Conservation (phyloP, 2,329 filamentous ascomycete genomes). For the Pseudogymnoascus sp. region DNA sequence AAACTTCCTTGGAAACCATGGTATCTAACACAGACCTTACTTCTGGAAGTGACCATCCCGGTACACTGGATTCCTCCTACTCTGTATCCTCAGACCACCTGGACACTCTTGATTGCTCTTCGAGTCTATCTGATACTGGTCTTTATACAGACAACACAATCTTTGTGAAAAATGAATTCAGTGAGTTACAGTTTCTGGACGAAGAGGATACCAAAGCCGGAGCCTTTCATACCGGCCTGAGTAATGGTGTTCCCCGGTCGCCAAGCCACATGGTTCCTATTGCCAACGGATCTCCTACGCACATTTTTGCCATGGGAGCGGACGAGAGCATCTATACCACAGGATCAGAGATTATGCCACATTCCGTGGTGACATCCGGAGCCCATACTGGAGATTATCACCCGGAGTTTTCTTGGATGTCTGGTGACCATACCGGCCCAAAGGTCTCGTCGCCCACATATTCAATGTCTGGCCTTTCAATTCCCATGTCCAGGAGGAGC, state of each 20-base stretch:
- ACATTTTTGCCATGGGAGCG: slow-evolving; percentile 1
- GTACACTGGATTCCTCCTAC: slow-evolving; percentile 26
- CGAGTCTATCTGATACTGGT: slow-evolving; percentile 24
- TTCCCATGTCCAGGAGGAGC: slow-evolving; percentile 21
- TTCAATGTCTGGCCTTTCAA: slow-evolving; percentile 11
- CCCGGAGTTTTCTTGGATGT: slow-evolving; percentile 22
- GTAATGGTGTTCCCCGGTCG: slow-evolving; percentile 15
- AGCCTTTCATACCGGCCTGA: slow-evolving; percentile 18
- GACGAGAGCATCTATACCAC: slow-evolving; percentile 13
- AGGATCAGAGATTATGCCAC: slow-evolving; percentile 16
- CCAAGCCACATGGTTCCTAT: slow-evolving; percentile 17
- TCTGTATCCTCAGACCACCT: slow-evolving; percentile 27
- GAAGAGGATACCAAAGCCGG: slow-evolving; percentile 21
- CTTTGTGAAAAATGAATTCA: slow-evolving; percentile 24
- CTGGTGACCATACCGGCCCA: slow-evolving; percentile 19
- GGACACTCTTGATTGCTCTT: slow-evolving; percentile 27
- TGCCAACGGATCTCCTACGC: slow-evolving; percentile 13
- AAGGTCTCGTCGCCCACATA: slow-evolving; percentile 23
- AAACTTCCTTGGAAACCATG: slow-evolving; percentile 24
- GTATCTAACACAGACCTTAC: slow-evolving; percentile 23
- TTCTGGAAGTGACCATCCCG: slow-evolving; percentile 22
- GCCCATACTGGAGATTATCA: slow-evolving; percentile 16
- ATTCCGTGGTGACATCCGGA: slow-evolving; percentile 4
- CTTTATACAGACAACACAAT: slow-evolving; percentile 25
- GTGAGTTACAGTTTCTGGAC: slow-evolving; percentile 23